Conservation (phyloP, 225 moss, liverwort and hornwort species). For the Sphagnum tenellum region DNA sequence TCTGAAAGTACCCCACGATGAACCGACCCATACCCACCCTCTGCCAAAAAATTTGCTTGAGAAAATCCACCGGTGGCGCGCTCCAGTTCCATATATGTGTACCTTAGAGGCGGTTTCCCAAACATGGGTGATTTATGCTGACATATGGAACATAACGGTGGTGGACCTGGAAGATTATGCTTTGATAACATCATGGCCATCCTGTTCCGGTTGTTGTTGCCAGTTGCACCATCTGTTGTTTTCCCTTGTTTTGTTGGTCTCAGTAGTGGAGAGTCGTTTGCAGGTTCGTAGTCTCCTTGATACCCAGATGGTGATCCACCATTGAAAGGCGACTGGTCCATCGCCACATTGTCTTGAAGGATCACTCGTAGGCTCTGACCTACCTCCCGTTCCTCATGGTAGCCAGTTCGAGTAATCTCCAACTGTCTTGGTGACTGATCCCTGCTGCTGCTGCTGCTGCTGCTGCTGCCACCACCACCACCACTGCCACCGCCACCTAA, state of each 20-base stretch:
- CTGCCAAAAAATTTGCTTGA: conserved; percentile 48
- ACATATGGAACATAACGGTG: conserved; percentile 55
- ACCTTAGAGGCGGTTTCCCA: conserved; percentile 68
- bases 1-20: conserved; percentile 51
- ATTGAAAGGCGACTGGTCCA: conserved; percentile 20
- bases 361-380: conserved; percentile 52
- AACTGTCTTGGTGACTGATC: conserved; percentile 18
- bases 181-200: conserved; percentile 37
- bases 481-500: conserved; percentile 4
- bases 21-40: conserved; percentile 66
- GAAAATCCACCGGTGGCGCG: conserved; percentile 57
- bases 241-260: conserved; percentile 20
- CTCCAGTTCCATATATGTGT: conserved; percentile 54
- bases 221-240: conserved; percentile 2
- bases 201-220: conserved; percentile 35
- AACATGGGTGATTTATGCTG: conserved; percentile 57
- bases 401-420: too few relatives aligned
- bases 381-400: neutral
- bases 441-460: conserved; percentile 10
- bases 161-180: conserved; percentile 54
- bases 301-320: conserved; percentile 44
- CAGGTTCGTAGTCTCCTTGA: conserved; percentile 46
- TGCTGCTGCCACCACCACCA: conserved; percentile 11
- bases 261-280: conserved; percentile 24
- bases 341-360: conserved; percentile 41